Conservation (phyloP, 1,139 yeast species). For the Suhomyces anneliseae region DNA sequence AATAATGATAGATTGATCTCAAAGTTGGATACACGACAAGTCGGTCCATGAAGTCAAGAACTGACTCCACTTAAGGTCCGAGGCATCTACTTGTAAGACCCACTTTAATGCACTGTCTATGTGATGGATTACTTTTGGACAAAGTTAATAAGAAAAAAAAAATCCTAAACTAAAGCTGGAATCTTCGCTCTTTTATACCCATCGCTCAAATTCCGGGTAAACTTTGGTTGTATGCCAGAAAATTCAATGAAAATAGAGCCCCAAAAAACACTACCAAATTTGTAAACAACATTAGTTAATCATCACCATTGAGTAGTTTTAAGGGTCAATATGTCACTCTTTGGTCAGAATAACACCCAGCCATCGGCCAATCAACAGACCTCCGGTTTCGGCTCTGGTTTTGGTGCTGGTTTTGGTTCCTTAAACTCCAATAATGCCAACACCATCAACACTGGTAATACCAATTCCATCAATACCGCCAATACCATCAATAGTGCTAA, state of each 20-base stretch:
- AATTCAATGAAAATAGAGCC: slow-evolving; percentile 9
- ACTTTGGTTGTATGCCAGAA: slow-evolving; percentile 3
- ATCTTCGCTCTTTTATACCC: slow-evolving; percentile 10
- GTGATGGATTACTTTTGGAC: slow-evolving; percentile 57
- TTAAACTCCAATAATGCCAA: neutral
- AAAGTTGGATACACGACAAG: slow-evolving; percentile 10
- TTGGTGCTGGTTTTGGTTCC: slow-evolving; percentile 11
- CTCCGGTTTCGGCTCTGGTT: slow-evolving; percentile 1
- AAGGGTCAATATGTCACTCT: slow-evolving; percentile 10
- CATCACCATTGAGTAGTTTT: slow-evolving; percentile 1
- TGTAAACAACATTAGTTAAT: slow-evolving; percentile 5
- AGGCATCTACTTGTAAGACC: slow-evolving; percentile 17
- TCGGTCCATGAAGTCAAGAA: slow-evolving; percentile 24
- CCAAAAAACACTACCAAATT: slow-evolving; percentile 4
- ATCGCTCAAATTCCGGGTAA: slow-evolving; percentile 15
- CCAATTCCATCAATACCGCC: neutral
- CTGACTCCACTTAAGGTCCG: slow-evolving; percentile 28
- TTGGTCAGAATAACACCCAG: slow-evolving; percentile 8
- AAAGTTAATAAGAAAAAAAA: slow-evolving; percentile 36
- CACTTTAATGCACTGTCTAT: slow-evolving; percentile 49
- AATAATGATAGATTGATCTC: slow-evolving; percentile 22
- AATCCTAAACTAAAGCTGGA: neutral
- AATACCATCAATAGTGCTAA: slow-evolving; percentile 3
- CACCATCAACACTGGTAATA: neutral
- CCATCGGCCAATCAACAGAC: neutral